Base-by-base conservation (phyloP, 768 basidiomycete genomes). In the Rhizopogon vesiculosus region DNA sequence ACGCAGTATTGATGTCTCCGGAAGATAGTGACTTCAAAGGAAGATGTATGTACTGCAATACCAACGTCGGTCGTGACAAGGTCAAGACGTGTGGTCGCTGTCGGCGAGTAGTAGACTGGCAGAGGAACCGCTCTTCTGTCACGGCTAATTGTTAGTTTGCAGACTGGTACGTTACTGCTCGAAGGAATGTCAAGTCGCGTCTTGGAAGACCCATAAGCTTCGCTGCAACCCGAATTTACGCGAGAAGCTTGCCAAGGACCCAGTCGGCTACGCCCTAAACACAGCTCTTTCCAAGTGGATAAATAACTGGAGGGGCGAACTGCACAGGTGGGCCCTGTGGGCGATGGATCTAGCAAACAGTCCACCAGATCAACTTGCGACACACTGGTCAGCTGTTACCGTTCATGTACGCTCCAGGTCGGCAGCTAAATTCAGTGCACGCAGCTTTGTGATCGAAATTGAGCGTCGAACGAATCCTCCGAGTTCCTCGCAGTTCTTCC, bases 121-220 rank as follows among this genome's bases (percentile, higher is more conserved):
- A 15, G 48, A 49, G 15, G 19, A 25, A 25, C 35, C 19, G 19
- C 19, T 49, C 48, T 15, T 38, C 9, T 10, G 12, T 35, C 35
- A 10, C 13, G 35, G 33, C 45, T 29, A 44, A 33, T 8, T 10
- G 28, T 18, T 5, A 19, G 13, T 35, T 44, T 13, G 33, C 7
- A 66, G 65, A 33, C 46, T 69, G 42, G 69, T 69, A 19, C 64
- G 63, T 13, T 70, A 70, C 44, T 70, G 69, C 51, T 69, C 67
- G 13, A 61, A 61, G 29, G 59, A 59, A 51, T 69, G 68, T 50
- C 65, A 70, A 45, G 61, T 61, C 5, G 65, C 61, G 0, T 68
- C 67, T 3, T 69, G 67, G 69, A 60, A 22, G 44, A 64, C 66
- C 9, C 69, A 69, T 55, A 69, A 67, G 44, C 53, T 39, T 48